Conservation (phyloP, 768 basidiomycete genomes). For the Kondoa subrosea region DNA sequence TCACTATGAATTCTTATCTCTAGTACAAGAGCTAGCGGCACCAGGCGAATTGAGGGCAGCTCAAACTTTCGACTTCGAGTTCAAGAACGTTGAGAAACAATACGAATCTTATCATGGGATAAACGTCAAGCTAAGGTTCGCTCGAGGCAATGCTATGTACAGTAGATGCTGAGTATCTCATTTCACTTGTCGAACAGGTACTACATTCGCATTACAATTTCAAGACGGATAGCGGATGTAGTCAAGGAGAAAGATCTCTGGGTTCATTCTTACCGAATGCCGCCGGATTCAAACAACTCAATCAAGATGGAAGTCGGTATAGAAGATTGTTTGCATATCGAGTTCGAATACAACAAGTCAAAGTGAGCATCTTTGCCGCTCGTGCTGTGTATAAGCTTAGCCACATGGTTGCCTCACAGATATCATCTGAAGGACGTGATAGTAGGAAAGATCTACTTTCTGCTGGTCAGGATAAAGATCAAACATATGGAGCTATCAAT, state of each 20-base stretch:
- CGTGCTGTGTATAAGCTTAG: neutral
- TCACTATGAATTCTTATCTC: conserved; percentile 90
- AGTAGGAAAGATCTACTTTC: conserved; percentile 97
- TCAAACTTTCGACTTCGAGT: conserved; percentile 87
- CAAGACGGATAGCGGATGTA: conserved; percentile 81
- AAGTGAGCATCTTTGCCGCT: conserved; percentile 43
- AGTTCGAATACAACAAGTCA: conserved; percentile 99
- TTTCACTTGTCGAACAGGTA: conserved; percentile 43
- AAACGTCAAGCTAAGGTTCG: conserved; percentile 84
- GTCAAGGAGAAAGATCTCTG: conserved; percentile 83
- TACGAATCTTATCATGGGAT: conserved; percentile 96
- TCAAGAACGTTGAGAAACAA: conserved; percentile 99
- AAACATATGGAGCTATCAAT: conserved; percentile 99
- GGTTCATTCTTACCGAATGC: conserved; percentile 98
- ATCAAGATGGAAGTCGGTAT: conserved; percentile 99
- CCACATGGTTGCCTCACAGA: conserved; percentile 36
- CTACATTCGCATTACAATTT: conserved; percentile 76
- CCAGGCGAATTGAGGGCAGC: conserved; percentile 96
- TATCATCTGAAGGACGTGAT: conserved; percentile 99
- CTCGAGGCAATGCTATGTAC: neutral
- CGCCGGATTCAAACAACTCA: conserved; percentile 89
- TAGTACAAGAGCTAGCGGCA: conserved; percentile 84
- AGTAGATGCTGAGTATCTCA: neutral
- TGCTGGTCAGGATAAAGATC: conserved; percentile 94
- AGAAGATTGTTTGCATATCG: conserved; percentile 95